phyloP scores from a whole-genome alignment of 768 basidiomycete species.

The Naganishia antarctica region DNA sequence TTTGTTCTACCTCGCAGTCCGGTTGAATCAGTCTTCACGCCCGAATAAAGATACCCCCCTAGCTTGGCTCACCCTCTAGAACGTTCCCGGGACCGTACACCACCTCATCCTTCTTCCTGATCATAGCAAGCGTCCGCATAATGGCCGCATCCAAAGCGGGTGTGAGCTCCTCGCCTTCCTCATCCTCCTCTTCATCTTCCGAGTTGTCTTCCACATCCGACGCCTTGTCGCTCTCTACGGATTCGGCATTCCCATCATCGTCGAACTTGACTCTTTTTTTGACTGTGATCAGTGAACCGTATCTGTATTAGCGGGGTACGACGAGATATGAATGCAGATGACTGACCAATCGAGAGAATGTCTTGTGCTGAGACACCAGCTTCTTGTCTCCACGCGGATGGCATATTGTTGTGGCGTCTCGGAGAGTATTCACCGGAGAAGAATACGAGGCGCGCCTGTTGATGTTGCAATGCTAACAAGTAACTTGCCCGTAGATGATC shows the following conservation, averaged over 20 bases:
- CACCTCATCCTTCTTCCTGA: slow-evolving; percentile 71
- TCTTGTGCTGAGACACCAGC: slow-evolving; percentile 4
- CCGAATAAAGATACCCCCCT: too few species aligned
- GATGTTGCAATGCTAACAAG: too few species aligned
- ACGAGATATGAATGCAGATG: background rate
- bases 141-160: slow-evolving; percentile 92
- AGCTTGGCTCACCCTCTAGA: slow-evolving; percentile 62
- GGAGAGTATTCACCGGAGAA: background rate
- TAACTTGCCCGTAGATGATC: too few species aligned
- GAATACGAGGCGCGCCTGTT: too few species aligned
- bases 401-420: background rate
- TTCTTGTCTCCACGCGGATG: slow-evolving; percentile 16
- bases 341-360: slow-evolving; percentile 8
- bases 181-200: slow-evolving; percentile 74
- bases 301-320: background rate
- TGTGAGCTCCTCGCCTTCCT: slow-evolving; percentile 90
- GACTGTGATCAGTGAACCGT: background rate
- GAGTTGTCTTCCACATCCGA: slow-evolving; percentile 50
- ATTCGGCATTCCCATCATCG: slow-evolving; percentile 3
- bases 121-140: slow-evolving; percentile 77
- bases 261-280: slow-evolving; percentile 13
- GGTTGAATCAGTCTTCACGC: background rate
- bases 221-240: background rate
- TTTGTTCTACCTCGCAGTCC: slow-evolving; percentile 29
- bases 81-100: slow-evolving; percentile 74